Percentiles rank a stretch among this genome's conserved stretches.
These are phyloP conservation scores for Pseudopithomyces chartarum DNA, from an alignment of 2,329 filamentous ascomycete genomes.

Conservation along the genomic window DNA sequence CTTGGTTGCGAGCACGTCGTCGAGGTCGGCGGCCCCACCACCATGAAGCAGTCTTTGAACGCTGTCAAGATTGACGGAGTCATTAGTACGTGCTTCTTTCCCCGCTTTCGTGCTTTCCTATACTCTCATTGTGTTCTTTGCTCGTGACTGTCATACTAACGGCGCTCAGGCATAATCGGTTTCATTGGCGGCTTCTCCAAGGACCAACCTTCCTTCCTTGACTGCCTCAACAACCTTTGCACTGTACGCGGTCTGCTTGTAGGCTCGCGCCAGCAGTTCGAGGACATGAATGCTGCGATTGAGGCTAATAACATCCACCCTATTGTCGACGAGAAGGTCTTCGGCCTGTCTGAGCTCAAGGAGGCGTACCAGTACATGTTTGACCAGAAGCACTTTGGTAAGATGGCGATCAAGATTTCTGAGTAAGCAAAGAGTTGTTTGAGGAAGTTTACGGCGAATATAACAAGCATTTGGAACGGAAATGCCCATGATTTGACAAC, in stretches of 20 bases:
- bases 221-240: slow-evolving; percentile 54
- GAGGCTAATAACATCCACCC: slow-evolving; percentile 65
- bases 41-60: slow-evolving; percentile 58
- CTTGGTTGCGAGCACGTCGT: slow-evolving; percentile 66
- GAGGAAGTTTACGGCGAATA: not conserved
- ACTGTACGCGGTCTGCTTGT: slow-evolving; percentile 64
- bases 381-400: slow-evolving; percentile 53
- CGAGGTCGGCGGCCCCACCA: slow-evolving; percentile 70
- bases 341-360: slow-evolving; percentile 57
- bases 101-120: no score
- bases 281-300: slow-evolving; percentile 64
- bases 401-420: slow-evolving; percentile 40
- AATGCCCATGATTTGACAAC: no score
- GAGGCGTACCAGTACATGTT: slow-evolving; percentile 57
- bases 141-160: not conserved
- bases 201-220: slow-evolving; percentile 58
- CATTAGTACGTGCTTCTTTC: slow-evolving; percentile 18
- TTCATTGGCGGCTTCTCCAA: slow-evolving; percentile 59
- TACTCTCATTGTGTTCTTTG: not conserved
- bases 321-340: slow-evolving; percentile 63
- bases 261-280: slow-evolving; percentile 60
- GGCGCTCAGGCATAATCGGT: slow-evolving; percentile 53
- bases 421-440: slow-evolving; percentile 8
- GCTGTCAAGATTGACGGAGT: slow-evolving; percentile 61
- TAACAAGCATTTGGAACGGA: no score